Percentiles rank a stretch among this genome's conserved stretches.
These are phyloP conservation scores for Castanea crenata DNA, from an alignment of 306 rosid species.

Conservation along the genomic window DNA sequence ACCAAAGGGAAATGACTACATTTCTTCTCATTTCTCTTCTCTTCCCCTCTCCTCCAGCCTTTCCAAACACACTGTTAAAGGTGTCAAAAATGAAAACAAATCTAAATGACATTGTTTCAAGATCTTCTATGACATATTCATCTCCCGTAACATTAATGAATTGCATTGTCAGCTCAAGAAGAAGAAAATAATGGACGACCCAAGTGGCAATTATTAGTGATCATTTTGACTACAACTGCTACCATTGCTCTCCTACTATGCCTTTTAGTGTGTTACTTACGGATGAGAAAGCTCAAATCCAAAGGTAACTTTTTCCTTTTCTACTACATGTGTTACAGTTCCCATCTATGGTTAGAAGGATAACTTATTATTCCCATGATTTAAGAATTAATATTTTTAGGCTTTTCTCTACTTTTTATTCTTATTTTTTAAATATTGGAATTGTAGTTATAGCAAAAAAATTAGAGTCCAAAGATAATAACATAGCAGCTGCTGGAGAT, in stretches of 20 bases:
- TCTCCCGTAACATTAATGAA: neutral
- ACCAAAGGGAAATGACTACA: too few relatives aligned
- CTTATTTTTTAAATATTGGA: neutral
- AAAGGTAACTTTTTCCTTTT: neutral
- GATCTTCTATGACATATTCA: neutral
- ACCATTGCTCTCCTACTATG: neutral
- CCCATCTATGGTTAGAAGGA: neutral
- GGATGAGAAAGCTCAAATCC: constrained; percentile 3
- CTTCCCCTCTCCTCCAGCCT: too few relatives aligned
- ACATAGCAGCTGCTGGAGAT: neutral
- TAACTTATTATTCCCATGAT: too few relatives aligned
- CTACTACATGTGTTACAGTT: too few relatives aligned
- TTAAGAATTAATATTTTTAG: neutral
- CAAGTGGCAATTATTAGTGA: neutral
- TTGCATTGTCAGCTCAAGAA: constrained; percentile 4
- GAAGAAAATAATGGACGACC: neutral
- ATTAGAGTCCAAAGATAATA: neutral
- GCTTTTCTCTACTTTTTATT: neutral
- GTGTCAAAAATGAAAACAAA: neutral
- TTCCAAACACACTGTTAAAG: too few relatives aligned
- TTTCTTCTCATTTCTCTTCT: too few relatives aligned
- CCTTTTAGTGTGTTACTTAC: neutral
- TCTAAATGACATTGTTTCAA: neutral
- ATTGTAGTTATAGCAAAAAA: neutral
- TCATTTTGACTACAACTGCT: neutral